Evolutionary conservation across 2,329 filamentous ascomycete species (phyloP), one percentile per base, ranked within the genome.

Genomic region (Talaromyces sp.): DNA sequence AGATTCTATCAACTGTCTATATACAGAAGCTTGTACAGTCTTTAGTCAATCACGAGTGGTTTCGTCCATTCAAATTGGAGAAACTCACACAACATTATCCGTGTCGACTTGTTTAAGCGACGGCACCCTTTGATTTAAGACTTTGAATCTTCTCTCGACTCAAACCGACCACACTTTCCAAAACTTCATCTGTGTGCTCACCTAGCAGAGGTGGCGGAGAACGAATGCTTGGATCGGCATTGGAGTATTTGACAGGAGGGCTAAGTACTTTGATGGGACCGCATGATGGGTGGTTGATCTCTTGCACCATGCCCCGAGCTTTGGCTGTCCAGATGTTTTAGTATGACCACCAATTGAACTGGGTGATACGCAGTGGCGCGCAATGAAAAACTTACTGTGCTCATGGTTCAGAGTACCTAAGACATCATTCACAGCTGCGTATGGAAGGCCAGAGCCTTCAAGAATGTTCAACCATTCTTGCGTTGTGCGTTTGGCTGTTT

Each of bases 351-450:
- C 3, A 39, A 19, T 43, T 37, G 22, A 13, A 24, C 1, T 8
- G 16, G 8, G 37, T 64, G 22, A 37, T 41, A 16, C 13, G 24
- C 27, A 60, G 10, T 33, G 22, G 24, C 3, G 7, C 48, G 13
- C 14, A n/a, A 50, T n/a, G 8, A n/a, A 47, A 59, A 24, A 75
- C 80, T 79, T 82, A 79, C 92, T 92, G 78, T 99, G 95, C 67
- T 89, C 85, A 74, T 97, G 93, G 66, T 90, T 88, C 61, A 99
- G 80, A 0, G 95, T 92, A 19, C 84, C 86, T 76, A 95, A 90
- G 8, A 99, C 88, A 74, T 99, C 94, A 73, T 98, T 99, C 71
- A 99, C 90, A 1, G 94, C 92, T 0, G 94, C 91, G 73, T 95
- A 99, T 0, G 95, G 95, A 88, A 99, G 88, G 3, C 95, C 95